Evolutionary conservation across 1,139 yeast species (phyloP).

Genomic region (Geotrichum macrosporum): DNA sequence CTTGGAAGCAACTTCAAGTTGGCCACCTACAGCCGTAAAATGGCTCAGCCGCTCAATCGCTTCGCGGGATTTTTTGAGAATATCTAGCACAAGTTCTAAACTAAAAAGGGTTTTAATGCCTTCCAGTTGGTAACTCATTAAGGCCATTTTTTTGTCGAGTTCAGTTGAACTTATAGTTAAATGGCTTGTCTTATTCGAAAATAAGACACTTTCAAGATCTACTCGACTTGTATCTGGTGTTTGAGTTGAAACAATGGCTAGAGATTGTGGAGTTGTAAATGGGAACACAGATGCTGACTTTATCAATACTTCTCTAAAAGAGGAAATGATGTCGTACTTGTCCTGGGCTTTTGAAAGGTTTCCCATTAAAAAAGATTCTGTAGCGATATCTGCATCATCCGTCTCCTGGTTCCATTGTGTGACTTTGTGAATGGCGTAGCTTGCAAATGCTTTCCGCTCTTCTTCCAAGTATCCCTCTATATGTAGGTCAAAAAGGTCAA

Average conservation of each 20-base stretch:
- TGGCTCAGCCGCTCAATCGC: conserved; percentile 35
- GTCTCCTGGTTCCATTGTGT: conserved; percentile 37
- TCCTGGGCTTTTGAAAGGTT: conserved; percentile 42
- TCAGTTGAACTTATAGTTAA: conserved; percentile 39
- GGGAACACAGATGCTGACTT: conserved; percentile 36
- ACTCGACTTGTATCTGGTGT: background rate
- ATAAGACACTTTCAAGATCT: conserved; percentile 9
- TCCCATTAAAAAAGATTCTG: conserved; percentile 43
- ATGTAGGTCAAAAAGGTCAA: conserved; percentile 7
- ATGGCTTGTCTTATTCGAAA: conserved; percentile 8
- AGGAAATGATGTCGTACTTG: conserved; percentile 49
- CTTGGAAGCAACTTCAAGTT: conserved; percentile 33
- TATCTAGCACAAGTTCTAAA: conserved; percentile 42
- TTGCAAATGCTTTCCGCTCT: conserved; percentile 23
- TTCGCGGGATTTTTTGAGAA: conserved; percentile 38
- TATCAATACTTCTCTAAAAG: conserved; percentile 46
- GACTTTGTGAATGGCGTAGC: conserved; percentile 34
- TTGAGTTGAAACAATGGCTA: background rate
- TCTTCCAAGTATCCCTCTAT: conserved; percentile 10
- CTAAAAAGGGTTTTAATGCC: conserved; percentile 42
- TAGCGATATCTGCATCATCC: conserved; percentile 37
- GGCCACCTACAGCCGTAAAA: conserved; percentile 33
- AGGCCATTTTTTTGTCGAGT: conserved; percentile 44
- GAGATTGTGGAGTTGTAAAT: background rate
- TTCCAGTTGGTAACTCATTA: conserved; percentile 41